phyloP scores from a whole-genome alignment of 75 land plant species.

The Gnetum montanum region DNA sequence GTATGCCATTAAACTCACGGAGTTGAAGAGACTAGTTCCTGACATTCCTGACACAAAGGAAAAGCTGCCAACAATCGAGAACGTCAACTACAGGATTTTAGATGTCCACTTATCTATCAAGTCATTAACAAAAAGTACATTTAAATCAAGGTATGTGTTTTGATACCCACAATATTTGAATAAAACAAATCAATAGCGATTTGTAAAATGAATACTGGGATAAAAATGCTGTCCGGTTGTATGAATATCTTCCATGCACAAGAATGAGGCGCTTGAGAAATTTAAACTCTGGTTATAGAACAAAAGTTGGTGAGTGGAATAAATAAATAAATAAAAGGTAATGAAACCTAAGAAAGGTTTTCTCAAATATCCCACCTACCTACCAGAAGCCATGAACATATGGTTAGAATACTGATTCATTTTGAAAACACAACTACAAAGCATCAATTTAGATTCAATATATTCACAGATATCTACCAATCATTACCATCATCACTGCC shows the following conservation, averaged over 20 bases:
- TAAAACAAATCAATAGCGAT: conserved; percentile 82
- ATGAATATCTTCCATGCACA: conserved; percentile 96
- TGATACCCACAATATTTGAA: conserved; percentile 84
- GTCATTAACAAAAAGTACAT: conserved; percentile 2
- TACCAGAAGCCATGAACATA: too few species aligned
- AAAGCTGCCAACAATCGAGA: conserved; percentile 55
- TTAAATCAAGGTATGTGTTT: too few species aligned
- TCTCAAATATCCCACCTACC: too few species aligned
- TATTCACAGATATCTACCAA: too few species aligned
- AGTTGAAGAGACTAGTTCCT: conserved; percentile 95
- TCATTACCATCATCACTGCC: too few species aligned
- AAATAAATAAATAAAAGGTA: not conserved
- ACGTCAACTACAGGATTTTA: too few species aligned
- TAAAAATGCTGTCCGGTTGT: conserved; percentile 91
- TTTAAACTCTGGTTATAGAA: conserved; percentile 85
- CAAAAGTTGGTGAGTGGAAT: too few species aligned
- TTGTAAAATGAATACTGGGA: conserved; percentile 99
- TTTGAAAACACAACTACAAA: too few species aligned
- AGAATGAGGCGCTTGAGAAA: conserved; percentile 90
- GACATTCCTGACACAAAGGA: conserved; percentile 96
- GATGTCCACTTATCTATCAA: not conserved
- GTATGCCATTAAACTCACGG: conserved; percentile 96
- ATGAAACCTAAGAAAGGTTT: not conserved
- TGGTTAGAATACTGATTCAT: too few species aligned
- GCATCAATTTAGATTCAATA: too few species aligned